phyloP scores from a whole-genome alignment of 1,284 basidiomycete genomes.

The Marasmius sp. region DNA sequence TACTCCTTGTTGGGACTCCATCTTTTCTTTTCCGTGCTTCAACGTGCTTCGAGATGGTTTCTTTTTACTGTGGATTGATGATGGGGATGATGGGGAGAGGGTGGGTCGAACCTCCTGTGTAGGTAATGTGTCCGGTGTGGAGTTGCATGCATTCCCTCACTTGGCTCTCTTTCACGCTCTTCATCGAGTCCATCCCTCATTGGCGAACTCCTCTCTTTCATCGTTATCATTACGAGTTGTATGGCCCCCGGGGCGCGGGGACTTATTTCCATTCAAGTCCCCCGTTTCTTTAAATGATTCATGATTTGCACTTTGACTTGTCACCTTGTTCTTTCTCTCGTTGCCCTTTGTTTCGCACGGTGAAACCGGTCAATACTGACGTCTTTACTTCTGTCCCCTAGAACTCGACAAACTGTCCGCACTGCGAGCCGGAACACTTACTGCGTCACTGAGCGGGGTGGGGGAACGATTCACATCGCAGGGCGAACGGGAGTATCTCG shows the following conservation, averaged over 20 bases:
- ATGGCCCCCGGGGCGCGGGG: not conserved
- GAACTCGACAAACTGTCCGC: slow-evolving; percentile 35
- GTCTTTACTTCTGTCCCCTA: slow-evolving; percentile 3
- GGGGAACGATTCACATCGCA: slow-evolving; percentile 66
- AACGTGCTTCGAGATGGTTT: not conserved
- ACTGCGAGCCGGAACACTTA: slow-evolving; percentile 23
- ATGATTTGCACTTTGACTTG: not conserved
- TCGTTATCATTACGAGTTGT: not conserved
- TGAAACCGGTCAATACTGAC: not conserved
- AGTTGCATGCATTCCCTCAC: not conserved
- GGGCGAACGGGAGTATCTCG: slow-evolving; percentile 73
- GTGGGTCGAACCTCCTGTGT: not conserved
- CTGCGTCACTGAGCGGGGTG: slow-evolving; percentile 39
- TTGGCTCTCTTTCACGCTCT: not conserved
- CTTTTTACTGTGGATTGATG: not conserved
- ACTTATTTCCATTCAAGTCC: not conserved
- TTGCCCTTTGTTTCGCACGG: slow-evolving; percentile 4
- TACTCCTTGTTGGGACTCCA: not conserved
- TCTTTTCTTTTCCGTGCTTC: not conserved
- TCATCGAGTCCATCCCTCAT: not conserved
- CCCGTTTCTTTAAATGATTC: not conserved
- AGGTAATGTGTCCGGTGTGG: not conserved
- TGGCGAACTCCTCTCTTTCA: not conserved
- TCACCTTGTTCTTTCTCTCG: not conserved
- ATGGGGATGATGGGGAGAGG: no score